Percentiles rank a stretch among this genome's conserved stretches.
Evolutionary conservation across 176 grass and related monocot species (phyloP).

Genomic region (Rhynchospora breviuscula): DNA sequence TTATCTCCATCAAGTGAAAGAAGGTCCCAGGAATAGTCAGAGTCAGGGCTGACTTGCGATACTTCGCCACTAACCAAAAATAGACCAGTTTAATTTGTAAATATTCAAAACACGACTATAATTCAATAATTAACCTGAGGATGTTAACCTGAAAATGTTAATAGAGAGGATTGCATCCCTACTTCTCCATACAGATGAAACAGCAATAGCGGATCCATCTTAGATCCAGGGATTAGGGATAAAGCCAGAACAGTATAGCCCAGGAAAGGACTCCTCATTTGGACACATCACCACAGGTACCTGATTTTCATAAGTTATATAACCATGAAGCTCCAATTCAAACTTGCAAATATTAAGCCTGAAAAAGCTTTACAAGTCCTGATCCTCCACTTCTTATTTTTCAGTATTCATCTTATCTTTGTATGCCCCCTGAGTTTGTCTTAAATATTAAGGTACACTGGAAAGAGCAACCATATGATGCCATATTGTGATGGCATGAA

Average conservation of each 20-base stretch:
- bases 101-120: conserved; percentile 11
- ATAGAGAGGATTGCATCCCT: conserved; percentile 70
- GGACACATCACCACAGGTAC: conserved; percentile 73
- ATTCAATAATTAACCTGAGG: background rate
- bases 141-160: conserved; percentile 56
- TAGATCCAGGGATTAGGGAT: conserved; percentile 75
- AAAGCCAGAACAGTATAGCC: conserved; percentile 48
- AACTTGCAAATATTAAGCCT: background rate
- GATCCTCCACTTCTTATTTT: background rate
- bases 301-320: conserved; percentile 29
- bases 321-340: background rate
- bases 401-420: background rate
- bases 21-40: conserved; percentile 72
- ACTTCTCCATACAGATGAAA: conserved; percentile 84
- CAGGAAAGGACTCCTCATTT: conserved; percentile 63
- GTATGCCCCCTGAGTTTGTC: background rate
- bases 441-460: background rate
- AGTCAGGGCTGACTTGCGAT: conserved; percentile 51
- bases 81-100: conserved; percentile 13
- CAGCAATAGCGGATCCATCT: conserved; percentile 65
- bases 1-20: conserved; percentile 81
- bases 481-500: background rate
- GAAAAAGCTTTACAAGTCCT: background rate
- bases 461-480: background rate
- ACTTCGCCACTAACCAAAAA: conserved; percentile 52